phyloP scores from a whole-genome alignment of 2,329 filamentous ascomycete species.

The Fusarium sp. region DNA sequence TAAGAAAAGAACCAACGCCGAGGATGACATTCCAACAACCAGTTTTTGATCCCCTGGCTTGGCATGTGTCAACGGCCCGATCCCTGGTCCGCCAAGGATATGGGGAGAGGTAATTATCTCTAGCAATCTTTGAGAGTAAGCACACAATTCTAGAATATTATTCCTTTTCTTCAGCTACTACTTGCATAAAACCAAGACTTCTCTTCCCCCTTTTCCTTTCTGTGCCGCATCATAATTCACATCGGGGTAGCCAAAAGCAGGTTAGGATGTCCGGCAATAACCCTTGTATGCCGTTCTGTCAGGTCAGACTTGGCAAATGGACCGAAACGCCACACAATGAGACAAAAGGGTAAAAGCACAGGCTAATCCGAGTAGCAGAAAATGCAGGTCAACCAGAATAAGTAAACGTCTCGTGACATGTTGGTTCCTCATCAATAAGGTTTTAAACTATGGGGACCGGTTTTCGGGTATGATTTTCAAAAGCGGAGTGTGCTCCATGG shows the following conservation, averaged over 20 bases:
- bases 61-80: constrained; percentile 18
- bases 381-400: background rate
- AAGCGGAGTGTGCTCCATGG: constrained; percentile 1
- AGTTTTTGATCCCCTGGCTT: constrained; percentile 8
- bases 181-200: background rate
- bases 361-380: background rate
- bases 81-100: background rate
- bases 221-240: background rate
- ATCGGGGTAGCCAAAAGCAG: background rate
- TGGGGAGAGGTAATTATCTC: background rate
- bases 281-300: background rate
- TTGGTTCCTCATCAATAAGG: background rate
- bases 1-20: background rate
- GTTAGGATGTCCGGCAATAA: background rate
- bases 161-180: background rate
- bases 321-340: background rate
- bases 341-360: background rate
- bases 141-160: background rate
- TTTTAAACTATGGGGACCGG: background rate
- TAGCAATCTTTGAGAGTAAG: background rate
- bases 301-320: background rate
- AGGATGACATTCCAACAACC: background rate
- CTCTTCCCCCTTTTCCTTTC: background rate
- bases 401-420: background rate
- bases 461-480: background rate